Conservation (phyloP, 2,329 filamentous ascomycete species). For the Ascochyta lentis region DNA sequence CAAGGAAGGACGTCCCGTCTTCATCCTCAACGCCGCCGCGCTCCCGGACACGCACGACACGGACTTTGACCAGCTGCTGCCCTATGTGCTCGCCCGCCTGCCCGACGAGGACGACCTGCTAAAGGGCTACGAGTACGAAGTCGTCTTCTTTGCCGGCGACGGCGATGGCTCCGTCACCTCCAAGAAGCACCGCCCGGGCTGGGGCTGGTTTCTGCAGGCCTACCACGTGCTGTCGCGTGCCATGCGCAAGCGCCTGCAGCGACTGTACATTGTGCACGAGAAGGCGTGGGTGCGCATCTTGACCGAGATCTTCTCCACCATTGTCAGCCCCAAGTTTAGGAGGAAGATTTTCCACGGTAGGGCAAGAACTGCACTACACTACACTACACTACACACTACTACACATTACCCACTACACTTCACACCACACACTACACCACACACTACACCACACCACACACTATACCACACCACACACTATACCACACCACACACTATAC, state of each 20-base stretch:
- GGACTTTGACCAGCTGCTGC: slow-evolving; percentile 62
- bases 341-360: slow-evolving; percentile 63
- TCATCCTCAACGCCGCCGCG: slow-evolving; percentile 63
- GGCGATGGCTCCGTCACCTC: slow-evolving; percentile 53
- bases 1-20: slow-evolving; percentile 57
- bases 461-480: neutral
- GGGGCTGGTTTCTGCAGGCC: slow-evolving; percentile 64
- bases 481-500: neutral
- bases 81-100: slow-evolving; percentile 62
- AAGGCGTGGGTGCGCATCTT: slow-evolving; percentile 63
- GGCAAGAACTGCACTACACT: slow-evolving; percentile 14
- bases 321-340: slow-evolving; percentile 64
- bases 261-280: slow-evolving; percentile 65
- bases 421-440: too few species aligned
- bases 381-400: too few species aligned
- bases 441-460: neutral
- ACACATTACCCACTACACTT: too few species aligned
- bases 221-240: slow-evolving; percentile 63
- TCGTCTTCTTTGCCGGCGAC: slow-evolving; percentile 65
- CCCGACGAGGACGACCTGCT: slow-evolving; percentile 63
- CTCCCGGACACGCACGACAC: slow-evolving; percentile 61
- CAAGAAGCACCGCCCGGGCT: slow-evolving; percentile 59
- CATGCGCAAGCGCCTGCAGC: slow-evolving; percentile 62
- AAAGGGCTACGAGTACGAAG: slow-evolving; percentile 61
- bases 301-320: slow-evolving; percentile 63